These are phyloP conservation scores for Malania oleifera DNA, from an alignment of 164 flowering plant species.

Conservation along the genomic window DNA sequence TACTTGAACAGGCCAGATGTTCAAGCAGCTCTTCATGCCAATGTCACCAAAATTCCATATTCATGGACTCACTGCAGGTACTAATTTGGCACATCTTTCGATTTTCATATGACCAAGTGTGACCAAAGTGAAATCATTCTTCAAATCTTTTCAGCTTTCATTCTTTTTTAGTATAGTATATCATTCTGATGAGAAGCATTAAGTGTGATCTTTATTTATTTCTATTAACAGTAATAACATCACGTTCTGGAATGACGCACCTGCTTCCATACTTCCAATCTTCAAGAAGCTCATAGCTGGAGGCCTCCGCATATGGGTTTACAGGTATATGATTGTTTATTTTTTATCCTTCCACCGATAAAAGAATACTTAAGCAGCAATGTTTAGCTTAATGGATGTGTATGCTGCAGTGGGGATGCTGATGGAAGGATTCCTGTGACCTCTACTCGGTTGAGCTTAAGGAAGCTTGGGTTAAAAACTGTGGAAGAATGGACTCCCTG, in stretches of 20 bases:
- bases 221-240: slow-evolving; percentile 28
- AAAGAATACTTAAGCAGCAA: too few species aligned
- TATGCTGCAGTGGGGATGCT: slow-evolving; percentile 50
- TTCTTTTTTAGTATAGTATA: background rate
- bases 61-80: slow-evolving; percentile 85
- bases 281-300: slow-evolving; percentile 43
- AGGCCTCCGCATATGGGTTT: slow-evolving; percentile 56
- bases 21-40: slow-evolving; percentile 80
- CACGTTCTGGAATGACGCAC: slow-evolving; percentile 38
- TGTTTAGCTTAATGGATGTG: too few species aligned
- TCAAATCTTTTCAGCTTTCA: too few species aligned
- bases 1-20: slow-evolving; percentile 79
- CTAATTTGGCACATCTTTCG: background rate
- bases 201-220: background rate
- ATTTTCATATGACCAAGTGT: too few species aligned
- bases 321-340: slow-evolving; percentile 30
- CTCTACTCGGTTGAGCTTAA: slow-evolving; percentile 45
- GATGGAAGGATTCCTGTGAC: slow-evolving; percentile 81
- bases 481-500: slow-evolving; percentile 61
- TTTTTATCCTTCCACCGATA: background rate
- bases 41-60: slow-evolving; percentile 59
- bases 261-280: slow-evolving; percentile 45
- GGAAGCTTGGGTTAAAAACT: slow-evolving; percentile 43
- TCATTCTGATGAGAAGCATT: too few species aligned
- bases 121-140: too few species aligned